Evolutionary conservation across 768 basidiomycete genomes (phyloP), one percentile per base, ranked within the genome.

Genomic region (Termitomyces sp.): DNA sequence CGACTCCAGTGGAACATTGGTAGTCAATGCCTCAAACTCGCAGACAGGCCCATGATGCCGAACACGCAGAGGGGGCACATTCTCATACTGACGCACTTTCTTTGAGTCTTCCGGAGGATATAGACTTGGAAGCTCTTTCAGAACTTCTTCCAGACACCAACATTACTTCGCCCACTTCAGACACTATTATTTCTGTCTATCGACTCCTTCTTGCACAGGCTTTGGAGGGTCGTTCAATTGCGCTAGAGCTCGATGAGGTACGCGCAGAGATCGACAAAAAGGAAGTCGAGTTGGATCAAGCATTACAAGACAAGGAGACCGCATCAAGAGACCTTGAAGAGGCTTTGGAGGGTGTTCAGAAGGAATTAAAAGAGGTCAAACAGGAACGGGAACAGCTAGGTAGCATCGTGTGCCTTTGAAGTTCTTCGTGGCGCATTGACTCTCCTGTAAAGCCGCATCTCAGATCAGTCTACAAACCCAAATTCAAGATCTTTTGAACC

Each of bases 231-330:
- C 85, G 90, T 54, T 73, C 70, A 57, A 70, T 78, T 3, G 79
- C 82, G 50, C 74, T 82, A 52, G 86, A 90, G 59, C 70, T 89
- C 35, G 92, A 94, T 68, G 87, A 87, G 60, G 71, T 80, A 57
- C 83, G 78, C 44, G 90, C 90, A 3, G 84, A 85, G 48, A 67
- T 76, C 10, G 82, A 89, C 63, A 81, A 80, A 70, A 88, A 87
- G 68, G 90, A 92, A 55, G 76, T 94, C 2, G 92, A 94, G 69
- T 74, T 93, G 36, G 92, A 94, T 68, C 91, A 93, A 71, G 85
- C 89, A 6, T 69, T 92, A 36, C 88, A 92, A 64, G 91, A 94
- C 68, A 82, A 80, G 53, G 90, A 94, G 67, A 81, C 76, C 1
- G 71, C 78, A 49, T 70, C 81, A 1, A 80, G 79, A 52, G 85